Evolutionary conservation across 2,329 filamentous ascomycete species (phyloP).

Genomic region (Beauveria medogensis): DNA sequence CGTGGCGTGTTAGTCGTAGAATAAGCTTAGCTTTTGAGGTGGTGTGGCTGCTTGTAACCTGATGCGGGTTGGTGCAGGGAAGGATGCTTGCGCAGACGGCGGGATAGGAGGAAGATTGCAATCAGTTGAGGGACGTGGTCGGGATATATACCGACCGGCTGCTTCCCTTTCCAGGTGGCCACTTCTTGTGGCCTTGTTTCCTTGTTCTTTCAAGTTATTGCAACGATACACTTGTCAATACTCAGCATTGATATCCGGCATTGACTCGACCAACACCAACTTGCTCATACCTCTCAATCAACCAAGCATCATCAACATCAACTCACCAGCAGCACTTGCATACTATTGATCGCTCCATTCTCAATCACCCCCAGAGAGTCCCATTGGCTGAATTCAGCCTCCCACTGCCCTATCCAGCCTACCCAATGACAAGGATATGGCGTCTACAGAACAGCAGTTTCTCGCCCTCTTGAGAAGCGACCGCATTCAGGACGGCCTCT

Average conservation of each 20-base stretch:
- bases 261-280: background rate
- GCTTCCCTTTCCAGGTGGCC: background rate
- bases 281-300: background rate
- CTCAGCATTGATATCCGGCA: background rate
- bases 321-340: background rate
- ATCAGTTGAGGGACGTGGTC: background rate
- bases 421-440: slow-evolving; percentile 47
- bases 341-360: background rate
- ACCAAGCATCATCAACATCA: background rate
- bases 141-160: slow-evolving; percentile 11
- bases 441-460: slow-evolving; percentile 40
- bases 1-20: background rate
- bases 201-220: background rate
- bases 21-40: background rate
- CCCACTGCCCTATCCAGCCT: background rate
- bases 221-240: background rate
- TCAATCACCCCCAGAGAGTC: background rate
- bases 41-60: background rate
- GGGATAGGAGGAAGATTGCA: background rate
- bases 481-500: slow-evolving; percentile 40
- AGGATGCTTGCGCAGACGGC: background rate
- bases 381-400: background rate
- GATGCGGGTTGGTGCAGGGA: background rate
- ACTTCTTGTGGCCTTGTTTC: slow-evolving; percentile 9
- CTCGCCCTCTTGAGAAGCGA: slow-evolving; percentile 49